phyloP scores from a whole-genome alignment of 805 yeast species.

The Wickerhamiella slavikovae region DNA sequence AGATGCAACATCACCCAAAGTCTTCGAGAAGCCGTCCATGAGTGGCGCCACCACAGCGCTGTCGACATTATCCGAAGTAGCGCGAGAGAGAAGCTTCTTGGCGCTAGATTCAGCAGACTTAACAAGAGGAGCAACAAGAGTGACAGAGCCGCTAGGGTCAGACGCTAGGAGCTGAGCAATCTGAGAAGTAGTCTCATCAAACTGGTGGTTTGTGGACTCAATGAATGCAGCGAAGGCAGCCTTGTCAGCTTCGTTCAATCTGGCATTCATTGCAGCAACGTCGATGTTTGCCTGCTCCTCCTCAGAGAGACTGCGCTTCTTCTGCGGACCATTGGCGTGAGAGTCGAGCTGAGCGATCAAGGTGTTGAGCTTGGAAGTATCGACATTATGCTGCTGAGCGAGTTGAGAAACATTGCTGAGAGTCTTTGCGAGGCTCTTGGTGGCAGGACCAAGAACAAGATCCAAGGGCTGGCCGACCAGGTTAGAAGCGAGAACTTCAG shows the following conservation, averaged over 20 bases:
- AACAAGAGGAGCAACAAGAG: no score
- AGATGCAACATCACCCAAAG: not conserved
- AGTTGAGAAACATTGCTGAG: constrained; percentile 4
- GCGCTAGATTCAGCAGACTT: no score
- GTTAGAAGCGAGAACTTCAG: constrained; percentile 10
- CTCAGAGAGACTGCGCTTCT: not conserved
- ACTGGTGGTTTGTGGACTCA: no score
- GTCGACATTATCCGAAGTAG: no score
- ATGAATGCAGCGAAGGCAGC: no score
- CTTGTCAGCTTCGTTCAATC: no score
- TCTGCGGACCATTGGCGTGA: not conserved
- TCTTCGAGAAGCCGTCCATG: constrained; percentile 10
- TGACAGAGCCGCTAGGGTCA: no score
- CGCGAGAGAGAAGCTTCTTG: no score
- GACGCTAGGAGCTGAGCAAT: no score
- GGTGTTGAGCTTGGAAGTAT: not conserved
- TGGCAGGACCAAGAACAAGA: constrained; percentile 5
- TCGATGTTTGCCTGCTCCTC: no score
- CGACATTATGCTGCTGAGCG: constrained; percentile 6
- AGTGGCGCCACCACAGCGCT: constrained; percentile 12
- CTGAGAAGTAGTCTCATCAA: no score
- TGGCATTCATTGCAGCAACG: no score
- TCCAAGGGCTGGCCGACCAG: constrained; percentile 6
- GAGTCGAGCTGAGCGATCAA: not conserved
- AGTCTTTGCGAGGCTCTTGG: constrained; percentile 5